These are phyloP conservation scores for Leonotis leonurus DNA, from an alignment of 257 asterid genomes.

Conservation along the genomic window DNA sequence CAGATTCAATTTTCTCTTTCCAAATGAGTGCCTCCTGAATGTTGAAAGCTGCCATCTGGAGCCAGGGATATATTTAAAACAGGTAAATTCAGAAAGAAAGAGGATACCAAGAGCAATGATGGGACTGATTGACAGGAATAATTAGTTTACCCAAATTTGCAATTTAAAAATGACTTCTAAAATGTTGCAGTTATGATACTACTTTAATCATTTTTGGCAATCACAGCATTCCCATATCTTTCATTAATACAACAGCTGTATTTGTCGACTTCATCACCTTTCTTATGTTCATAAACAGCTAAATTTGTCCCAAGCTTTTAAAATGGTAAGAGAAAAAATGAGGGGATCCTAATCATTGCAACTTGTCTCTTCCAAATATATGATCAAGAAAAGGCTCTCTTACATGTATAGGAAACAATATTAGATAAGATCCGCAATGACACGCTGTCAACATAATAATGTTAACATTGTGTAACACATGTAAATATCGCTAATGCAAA, in stretches of 20 bases:
- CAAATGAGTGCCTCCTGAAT: conserved; percentile 96
- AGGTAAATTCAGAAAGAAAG: conserved; percentile 11
- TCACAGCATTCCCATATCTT: background rate
- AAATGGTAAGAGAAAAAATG: conserved; percentile 3
- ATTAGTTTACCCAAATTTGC: background rate
- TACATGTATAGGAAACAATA: conserved; percentile 9
- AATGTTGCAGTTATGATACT: background rate
- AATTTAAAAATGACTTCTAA: background rate
- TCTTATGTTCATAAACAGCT: background rate
- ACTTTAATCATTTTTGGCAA: background rate
- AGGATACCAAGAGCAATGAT: background rate
- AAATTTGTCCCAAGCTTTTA: background rate
- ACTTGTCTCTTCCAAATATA: background rate
- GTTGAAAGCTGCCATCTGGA: conserved; percentile 99
- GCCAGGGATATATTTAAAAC: conserved; percentile 19
- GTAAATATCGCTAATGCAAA: conserved; percentile 5
- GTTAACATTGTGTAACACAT: background rate
- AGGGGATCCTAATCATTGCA: background rate
- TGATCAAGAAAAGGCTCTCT: conserved; percentile 12
- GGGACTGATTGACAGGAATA: background rate
- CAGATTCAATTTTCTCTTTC: conserved; percentile 96
- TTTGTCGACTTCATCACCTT: conserved; percentile 8
- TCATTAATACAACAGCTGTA: background rate
- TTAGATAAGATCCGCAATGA: conserved; percentile 10
- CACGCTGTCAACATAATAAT: background rate